Evolutionary conservation across 2,329 filamentous ascomycete species (phyloP), one percentile per base, ranked within the genome.

Genomic region (Teratosphaeria zuluensis): DNA sequence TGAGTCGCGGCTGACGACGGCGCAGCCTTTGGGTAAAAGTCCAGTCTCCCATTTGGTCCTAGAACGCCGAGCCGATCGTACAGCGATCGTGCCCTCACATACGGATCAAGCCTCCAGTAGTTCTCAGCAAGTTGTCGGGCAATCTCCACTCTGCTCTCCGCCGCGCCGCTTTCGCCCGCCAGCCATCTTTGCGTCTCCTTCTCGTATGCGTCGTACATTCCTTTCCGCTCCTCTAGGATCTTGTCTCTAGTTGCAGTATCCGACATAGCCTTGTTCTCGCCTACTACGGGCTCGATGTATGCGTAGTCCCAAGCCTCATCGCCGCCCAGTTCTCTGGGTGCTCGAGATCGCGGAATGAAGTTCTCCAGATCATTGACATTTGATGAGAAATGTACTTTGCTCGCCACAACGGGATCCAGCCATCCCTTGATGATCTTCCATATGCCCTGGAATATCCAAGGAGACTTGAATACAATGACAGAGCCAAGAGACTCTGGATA

Each of bases 371-470:
- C 92, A 57, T 87, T 81, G 58, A 85, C 77, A 65, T 84, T 90
- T 69, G 90, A 94, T 59, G 89, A 94, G 73, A 97, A 97, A 72
- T 96, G 86, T 21, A 99, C 88, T 75, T 99, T 99, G 70, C 84
- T 81, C 28, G 94, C 94, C 31, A 99, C 92, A 3, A 99, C 92
- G 1, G 94, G 94, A 72, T 99, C 94, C 42, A 99, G 83, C 94
- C 94, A 99, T 65, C 92, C 91, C 64, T 85, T 86, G 71, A 99
- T 95, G 64, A 99, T 89, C 72, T 85, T 91, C 94, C 92, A 97
- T 63, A 97, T 89, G n/a, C 89, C 87, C 78, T 95, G 92, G 77
- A 99, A 99, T 53, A 99, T 78, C 94, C 94, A 99, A 3, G 94
- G 94, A 0, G 94, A 86, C 73, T 96, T 96, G 79, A 99, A 94